Evolutionary conservation across 73 alveolate genomes (phyloP).

Genomic region (Paramecium pentaurelia): DNA sequence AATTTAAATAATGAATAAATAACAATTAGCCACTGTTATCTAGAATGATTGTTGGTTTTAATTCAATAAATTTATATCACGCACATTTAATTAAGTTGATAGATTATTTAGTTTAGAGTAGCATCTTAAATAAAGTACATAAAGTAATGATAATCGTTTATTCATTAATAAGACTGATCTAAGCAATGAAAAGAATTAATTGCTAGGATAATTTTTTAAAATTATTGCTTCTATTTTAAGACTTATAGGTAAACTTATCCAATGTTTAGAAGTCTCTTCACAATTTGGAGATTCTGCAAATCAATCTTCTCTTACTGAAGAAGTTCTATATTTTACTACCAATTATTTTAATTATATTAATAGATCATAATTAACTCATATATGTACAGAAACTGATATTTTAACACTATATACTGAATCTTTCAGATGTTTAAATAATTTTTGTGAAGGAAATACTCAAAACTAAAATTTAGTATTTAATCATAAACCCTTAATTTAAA

Average conservation of each 20-base stretch:
- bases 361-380: slow-evolving; percentile 11
- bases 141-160: not conserved
- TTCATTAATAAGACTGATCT: not conserved
- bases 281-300: not conserved
- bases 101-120: slow-evolving; percentile 24
- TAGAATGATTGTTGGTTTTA: not conserved
- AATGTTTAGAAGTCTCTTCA: not conserved
- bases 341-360: not conserved
- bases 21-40: not conserved
- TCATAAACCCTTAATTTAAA: not conserved
- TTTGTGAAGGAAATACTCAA: not conserved
- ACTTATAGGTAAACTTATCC: not conserved
- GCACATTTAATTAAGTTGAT: not conserved
- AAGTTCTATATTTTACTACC: slow-evolving; percentile 12
- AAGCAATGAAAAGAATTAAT: not conserved
- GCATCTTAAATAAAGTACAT: not conserved
- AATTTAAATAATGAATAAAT: not conserved
- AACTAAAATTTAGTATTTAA: not conserved
- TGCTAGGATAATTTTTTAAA: not conserved
- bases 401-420: not conserved
- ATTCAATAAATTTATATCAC: not conserved
- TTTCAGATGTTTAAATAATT: not conserved
- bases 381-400: slow-evolving; percentile 2
- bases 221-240: not conserved
- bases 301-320: not conserved